phyloP scores from a whole-genome alignment of 208 protist species.

The Acanthamoeba healyi region DNA sequence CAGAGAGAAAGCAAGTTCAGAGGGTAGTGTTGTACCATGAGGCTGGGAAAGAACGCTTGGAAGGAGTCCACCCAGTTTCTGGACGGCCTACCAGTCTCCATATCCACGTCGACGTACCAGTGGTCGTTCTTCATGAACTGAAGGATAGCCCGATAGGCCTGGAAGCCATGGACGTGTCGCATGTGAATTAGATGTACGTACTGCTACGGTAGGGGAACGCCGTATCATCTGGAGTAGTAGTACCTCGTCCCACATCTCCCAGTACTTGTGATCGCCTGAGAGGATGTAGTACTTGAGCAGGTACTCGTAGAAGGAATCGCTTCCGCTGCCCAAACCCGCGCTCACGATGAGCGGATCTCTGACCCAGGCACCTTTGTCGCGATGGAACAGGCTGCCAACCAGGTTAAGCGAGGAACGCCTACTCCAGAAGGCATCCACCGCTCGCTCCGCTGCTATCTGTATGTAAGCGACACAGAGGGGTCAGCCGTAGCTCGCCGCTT shows the following conservation, averaged over 20 bases:
- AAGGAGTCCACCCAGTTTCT: constrained; percentile 87
- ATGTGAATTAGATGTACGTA: background rate
- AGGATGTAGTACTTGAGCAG: constrained; percentile 89
- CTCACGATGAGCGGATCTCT: constrained; percentile 64
- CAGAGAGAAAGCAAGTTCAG: too few species aligned
- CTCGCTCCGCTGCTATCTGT: constrained; percentile 77
- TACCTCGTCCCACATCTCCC: constrained; percentile 78
- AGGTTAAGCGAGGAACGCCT: constrained; percentile 79
- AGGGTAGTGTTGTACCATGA: background rate
- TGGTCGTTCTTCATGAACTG: constrained; percentile 75
- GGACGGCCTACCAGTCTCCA: constrained; percentile 80
- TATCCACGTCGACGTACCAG: constrained; percentile 90
- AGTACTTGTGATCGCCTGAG: constrained; percentile 76
- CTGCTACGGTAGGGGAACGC: too few species aligned
- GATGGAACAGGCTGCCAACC: constrained; percentile 85
- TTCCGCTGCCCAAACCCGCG: constrained; percentile 88
- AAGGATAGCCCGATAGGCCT: constrained; percentile 74
- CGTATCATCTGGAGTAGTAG: too few species aligned
- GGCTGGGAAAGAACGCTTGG: constrained; percentile 80
- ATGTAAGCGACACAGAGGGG: background rate
- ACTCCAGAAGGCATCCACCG: constrained; percentile 80
- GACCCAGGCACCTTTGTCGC: constrained; percentile 77
- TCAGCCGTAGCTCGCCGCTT: constrained; percentile 76
- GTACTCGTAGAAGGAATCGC: constrained; percentile 94
- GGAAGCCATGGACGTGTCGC: background rate